phyloP scores from a whole-genome alignment of 1,139 yeast genomes.

The Scheffersomyces quercinus region DNA sequence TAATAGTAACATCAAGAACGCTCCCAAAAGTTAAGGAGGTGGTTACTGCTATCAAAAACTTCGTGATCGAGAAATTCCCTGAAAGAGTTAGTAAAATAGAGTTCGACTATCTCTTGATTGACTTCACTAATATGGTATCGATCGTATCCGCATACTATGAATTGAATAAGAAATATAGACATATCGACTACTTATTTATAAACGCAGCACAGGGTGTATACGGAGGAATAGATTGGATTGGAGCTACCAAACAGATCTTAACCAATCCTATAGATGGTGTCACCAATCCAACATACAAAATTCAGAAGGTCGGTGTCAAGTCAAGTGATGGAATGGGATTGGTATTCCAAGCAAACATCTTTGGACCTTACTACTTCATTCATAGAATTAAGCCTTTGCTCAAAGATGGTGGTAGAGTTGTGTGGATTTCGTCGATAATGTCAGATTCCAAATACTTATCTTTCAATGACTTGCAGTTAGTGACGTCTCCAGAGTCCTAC shows the following conservation, averaged over 20 bases:
- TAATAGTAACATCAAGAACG: constrained; percentile 87
- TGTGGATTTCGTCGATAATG: constrained; percentile 87
- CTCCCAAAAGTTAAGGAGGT: constrained; percentile 79
- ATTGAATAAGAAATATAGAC: constrained; percentile 57
- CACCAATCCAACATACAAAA: constrained; percentile 81
- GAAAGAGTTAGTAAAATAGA: constrained; percentile 59
- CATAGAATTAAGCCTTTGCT: constrained; percentile 60
- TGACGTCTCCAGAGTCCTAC: constrained; percentile 66
- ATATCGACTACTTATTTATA: constrained; percentile 75
- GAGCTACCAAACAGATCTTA: constrained; percentile 67
- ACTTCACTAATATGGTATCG: constrained; percentile 89
- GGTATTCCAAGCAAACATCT: constrained; percentile 92
- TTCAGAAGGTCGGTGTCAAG: constrained; percentile 73
- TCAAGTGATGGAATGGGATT: constrained; percentile 77
- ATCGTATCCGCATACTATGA: constrained; percentile 74
- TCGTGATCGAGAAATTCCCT: constrained; percentile 37
- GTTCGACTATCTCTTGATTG: constrained; percentile 83
- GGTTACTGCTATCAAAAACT: constrained; percentile 59
- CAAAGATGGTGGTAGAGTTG: constrained; percentile 56
- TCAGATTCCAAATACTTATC: constrained; percentile 71
- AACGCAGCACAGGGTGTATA: constrained; percentile 92
- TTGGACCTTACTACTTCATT: constrained; percentile 86
- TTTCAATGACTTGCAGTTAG: constrained; percentile 70
- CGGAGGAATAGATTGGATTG: constrained; percentile 81
- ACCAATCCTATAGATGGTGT: constrained; percentile 73